Evolutionary conservation across 177 flowering plant genomes (phyloP), one percentile per base, ranked within the genome.

Genomic region (Vitis hybrid): DNA sequence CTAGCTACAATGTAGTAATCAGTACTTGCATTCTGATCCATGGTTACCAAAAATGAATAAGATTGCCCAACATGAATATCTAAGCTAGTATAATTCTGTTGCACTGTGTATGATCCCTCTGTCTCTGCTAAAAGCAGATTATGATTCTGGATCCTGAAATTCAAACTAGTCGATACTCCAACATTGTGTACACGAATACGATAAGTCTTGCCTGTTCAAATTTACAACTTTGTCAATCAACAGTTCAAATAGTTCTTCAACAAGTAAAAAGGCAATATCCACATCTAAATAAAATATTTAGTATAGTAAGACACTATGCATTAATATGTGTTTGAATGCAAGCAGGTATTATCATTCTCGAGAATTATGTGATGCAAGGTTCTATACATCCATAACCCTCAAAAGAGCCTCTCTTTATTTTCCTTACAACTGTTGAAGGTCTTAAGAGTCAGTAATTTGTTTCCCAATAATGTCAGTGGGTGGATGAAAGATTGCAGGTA

Each of bases 61-160:
- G 99, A 86, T 68, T 94, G 99, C 56, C 99, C 99, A 51, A 91
- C 99, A 71, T 93, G 98, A 65, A 94, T 93, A 76, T 94, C 99
- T 74, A 94, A 75, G 85, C 86, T 93, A 65, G 96, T 87, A 62
- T 90, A 93, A 64, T 95, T 93, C 69, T 93, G 98, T 65, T 93
- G 97, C 75, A 89, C 90, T 52, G 99, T 94, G 66, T 94, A 94
- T 51, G 95, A 86, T 56, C 99, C 99, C 76, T 94, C 99, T 9
- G 96, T 74, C 79, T 94, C 99, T 1, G 85, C 94, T 54, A 94
- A 77, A 76, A 86, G 90, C 66, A 93, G 68, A 70, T 87, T 86
- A 66, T 94, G 98, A 80, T 75, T 85, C 81, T 91, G 98, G 72
- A 94, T 92, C 76, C 99, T 84, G 87, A 94, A 93, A 81, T 94